Base-by-base conservation (phyloP, 768 basidiomycete species). In the Fibroporia radiculosa region DNA sequence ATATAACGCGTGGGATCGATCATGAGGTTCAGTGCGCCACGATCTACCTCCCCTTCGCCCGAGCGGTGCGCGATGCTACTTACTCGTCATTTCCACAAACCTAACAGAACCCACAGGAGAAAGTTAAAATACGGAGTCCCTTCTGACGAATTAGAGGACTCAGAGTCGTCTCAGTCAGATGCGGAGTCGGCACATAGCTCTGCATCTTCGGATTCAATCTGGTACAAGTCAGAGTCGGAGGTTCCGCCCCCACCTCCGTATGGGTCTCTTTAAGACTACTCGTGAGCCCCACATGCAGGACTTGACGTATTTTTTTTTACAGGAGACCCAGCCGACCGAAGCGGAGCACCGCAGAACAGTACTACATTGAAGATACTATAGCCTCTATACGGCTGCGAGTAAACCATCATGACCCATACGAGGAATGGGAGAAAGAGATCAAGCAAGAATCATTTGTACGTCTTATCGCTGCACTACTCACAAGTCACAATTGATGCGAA, bases 21-120 rank as follows among this genome's bases (percentile, higher is more conserved):
- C 13, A 80, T 80, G 78, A 68, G 73, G 37, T 80, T 77, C 56
- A 66, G 72, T 52, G 69, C 71, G 32, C 77, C 75, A 18, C 68
- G 75, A 48, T 74, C 75, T 3, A 56, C 63, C 1, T 74, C 77
- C 4, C 69, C 73, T 8, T 75, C 74, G 0, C 75, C 74, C 23
- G 69, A 61, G 33, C 32, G 39, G 28, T 40, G 20, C n/a, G 6
- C 5, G 16, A 26, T 23, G 29, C 41, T 42, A n/a, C 14, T n/a
- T 40, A 18, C 23, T 12, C 22, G 12, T 27, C n/a, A 12, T 22
- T 24, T 27, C 44, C 34, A 33, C 39, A 35, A n/a, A 32, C 46
- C 19, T 23, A 23, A 22, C 24, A 51, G 55, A 28, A 44, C 24
- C 5, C 46, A 43, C 23, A 62, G 72, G n/a, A 61, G 67, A 27